phyloP scores from a whole-genome alignment of 305 asterid genomes.

The Fraxinus velutina region DNA sequence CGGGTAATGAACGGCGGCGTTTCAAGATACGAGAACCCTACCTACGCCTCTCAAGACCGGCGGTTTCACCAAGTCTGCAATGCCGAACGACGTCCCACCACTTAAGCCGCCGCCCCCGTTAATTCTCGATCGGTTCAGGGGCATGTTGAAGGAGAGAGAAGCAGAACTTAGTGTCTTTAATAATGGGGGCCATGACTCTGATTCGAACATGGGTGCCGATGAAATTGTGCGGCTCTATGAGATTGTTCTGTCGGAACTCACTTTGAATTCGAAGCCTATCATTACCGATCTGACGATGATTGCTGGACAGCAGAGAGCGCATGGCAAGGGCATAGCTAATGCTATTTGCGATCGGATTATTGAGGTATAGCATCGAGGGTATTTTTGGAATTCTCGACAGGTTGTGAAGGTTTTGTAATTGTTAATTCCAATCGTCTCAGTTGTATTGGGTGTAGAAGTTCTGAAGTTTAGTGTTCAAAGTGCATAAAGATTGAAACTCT shows the following conservation, averaged over 20 bases:
- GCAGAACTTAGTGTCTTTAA: slow-evolving; percentile 64
- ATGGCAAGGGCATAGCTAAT: slow-evolving; percentile 68
- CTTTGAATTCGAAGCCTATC: slow-evolving; percentile 75
- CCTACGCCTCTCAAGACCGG: slow-evolving; percentile 29
- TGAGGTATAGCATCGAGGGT: slow-evolving; percentile 68
- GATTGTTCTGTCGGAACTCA: slow-evolving; percentile 59
- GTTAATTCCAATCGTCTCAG: slow-evolving; percentile 20
- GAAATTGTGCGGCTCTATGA: slow-evolving; percentile 77
- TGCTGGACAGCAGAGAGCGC: slow-evolving; percentile 77
- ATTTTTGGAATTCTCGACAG: slow-evolving; percentile 24
- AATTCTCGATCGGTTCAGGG: slow-evolving; percentile 62
- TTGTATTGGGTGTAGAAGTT: slow-evolving; percentile 25
- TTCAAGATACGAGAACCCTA: slow-evolving; percentile 54
- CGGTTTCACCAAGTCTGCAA: slow-evolving; percentile 30
- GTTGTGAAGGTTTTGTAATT: slow-evolving; percentile 34
- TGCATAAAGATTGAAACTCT: slow-evolving; percentile 25
- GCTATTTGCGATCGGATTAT: slow-evolving; percentile 82
- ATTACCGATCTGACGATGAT: slow-evolving; percentile 89
- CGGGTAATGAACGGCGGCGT: slow-evolving; percentile 37
- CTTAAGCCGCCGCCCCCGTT: slow-evolving; percentile 39
- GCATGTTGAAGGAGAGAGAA: slow-evolving; percentile 65
- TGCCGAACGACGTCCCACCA: slow-evolving; percentile 42
- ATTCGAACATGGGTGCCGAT: slow-evolving; percentile 38
- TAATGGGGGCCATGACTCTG: slow-evolving; percentile 33
- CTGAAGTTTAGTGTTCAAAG: slow-evolving; percentile 33